Evolutionary conservation across 179 eudicot genomes (phyloP).

Genomic region (Camellia oleifera): DNA sequence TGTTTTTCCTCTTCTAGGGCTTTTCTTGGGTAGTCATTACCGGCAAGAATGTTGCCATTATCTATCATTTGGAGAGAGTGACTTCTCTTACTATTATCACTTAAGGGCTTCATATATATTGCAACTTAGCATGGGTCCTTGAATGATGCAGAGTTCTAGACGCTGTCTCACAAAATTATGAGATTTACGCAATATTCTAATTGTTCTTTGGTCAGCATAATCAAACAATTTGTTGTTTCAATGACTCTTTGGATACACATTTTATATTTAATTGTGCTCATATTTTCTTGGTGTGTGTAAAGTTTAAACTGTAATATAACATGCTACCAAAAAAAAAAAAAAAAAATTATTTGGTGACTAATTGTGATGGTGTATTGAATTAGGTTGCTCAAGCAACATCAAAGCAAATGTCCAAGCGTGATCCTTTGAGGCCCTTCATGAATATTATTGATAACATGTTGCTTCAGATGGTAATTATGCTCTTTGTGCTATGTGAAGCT

Average conservation of each 20-base stretch:
- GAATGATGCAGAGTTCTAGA: background rate
- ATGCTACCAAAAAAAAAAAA: conserved; percentile 25
- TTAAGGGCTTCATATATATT: too few relatives aligned
- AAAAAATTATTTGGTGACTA: background rate
- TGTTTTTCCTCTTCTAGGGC: too few relatives aligned
- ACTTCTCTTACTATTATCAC: too few relatives aligned
- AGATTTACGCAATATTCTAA: background rate
- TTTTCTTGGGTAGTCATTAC: too few relatives aligned
- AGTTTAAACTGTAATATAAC: background rate
- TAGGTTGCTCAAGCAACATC: conserved; percentile 99
- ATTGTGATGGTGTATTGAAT: conserved; percentile 13
- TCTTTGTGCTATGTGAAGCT: conserved; percentile 5
- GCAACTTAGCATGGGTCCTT: too few relatives aligned
- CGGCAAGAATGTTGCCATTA: too few relatives aligned
- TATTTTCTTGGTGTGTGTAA: background rate
- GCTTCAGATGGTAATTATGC: conserved; percentile 65
- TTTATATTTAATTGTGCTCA: background rate
- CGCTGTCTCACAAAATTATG: background rate
- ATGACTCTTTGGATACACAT: background rate
- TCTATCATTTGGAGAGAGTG: too few relatives aligned
- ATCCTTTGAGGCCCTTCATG: conserved; percentile 91
- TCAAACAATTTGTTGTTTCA: background rate
- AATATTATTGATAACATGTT: conserved; percentile 83
- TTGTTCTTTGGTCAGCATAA: background rate
- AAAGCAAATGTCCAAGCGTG: conserved; percentile 98